Conservation (phyloP, 768 basidiomycete species). For the Macrolepiota fuliginosa region DNA sequence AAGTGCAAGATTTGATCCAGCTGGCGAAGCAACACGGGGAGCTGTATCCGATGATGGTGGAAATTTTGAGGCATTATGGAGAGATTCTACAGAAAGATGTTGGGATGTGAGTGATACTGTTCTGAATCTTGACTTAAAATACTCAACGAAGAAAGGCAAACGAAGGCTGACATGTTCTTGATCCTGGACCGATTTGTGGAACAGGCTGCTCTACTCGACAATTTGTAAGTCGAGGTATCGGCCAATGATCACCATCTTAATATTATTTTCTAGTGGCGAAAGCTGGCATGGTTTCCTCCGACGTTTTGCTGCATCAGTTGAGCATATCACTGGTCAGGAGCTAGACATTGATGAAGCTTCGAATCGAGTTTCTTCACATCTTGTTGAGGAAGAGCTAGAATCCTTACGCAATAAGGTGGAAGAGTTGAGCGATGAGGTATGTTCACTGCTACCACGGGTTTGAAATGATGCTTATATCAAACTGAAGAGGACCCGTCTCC, state of each 20-base stretch:
- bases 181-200: constrained; percentile 67
- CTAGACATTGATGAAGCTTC: constrained; percentile 49
- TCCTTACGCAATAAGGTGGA: constrained; percentile 57
- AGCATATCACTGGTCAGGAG: constrained; percentile 64
- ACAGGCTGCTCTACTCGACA: constrained; percentile 53
- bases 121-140: neutral
- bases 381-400: constrained; percentile 62
- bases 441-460: constrained; percentile 7
- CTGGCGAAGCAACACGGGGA: constrained; percentile 61
- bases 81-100: constrained; percentile 56
- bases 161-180: constrained; percentile 57
- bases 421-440: constrained; percentile 64
- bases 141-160: constrained; percentile 39
- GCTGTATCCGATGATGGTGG: constrained; percentile 59
- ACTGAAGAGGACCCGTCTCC: constrained; percentile 48
- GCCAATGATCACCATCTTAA: neutral
- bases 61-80: constrained; percentile 55
- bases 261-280: constrained; percentile 45
- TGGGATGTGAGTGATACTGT: constrained; percentile 48
- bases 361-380: constrained; percentile 31
- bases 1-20: constrained; percentile 55
- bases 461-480: neutral
- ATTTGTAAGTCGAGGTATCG: constrained; percentile 49
- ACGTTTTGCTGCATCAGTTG: constrained; percentile 56
- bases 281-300: constrained; percentile 64